Evolutionary conservation across 305 asterid species (phyloP), one percentile per base, ranked within the genome.

Genomic region (Fraxinus platypoda): DNA sequence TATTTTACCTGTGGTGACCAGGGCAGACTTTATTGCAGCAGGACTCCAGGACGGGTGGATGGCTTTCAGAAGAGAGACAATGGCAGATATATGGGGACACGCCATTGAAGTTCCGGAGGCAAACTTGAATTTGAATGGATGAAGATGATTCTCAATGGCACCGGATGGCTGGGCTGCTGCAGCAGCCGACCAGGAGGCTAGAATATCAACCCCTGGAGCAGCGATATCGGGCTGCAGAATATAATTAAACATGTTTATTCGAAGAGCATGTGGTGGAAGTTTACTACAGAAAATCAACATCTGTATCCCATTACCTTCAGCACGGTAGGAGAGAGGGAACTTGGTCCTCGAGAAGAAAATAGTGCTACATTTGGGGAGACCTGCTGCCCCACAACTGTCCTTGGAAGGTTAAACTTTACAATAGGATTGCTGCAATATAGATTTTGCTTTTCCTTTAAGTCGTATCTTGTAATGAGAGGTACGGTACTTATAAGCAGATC

Each of bases 71-170:
- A 85, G 87, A 17, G 88, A 78, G 41, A 79, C 86, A 49, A 85
- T 68, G 9, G 86, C 88, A 17, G 88, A 85, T 30, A 81, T 38
- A 33, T 85, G 88, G 25, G 90, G 90, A 79, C 87, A 87, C 0
- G 88, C 81, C 87, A 87, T 87, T 57, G 90, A 83, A 74, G 86
- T 88, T 31, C 88, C 88, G 0, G 87, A 83, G n/a, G 71, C 83
- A 46, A 87, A 79, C 23, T 81, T 81, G 87, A 79, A 87, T n/a
- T 77, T 41, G 64, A 82, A 28, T 13, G 85, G 81, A 6, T 71
- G 26, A 68, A 52, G 30, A 37, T 76, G 38, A 38, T 46, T 33
- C 66, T 66, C 71, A 2, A 2, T 19, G 49, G 70, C 80, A 19
- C 70, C 85, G 0, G 25, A 62, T 37, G 86, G 83, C 43, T 76